These are phyloP conservation scores for Euphorbia tirucalli DNA, from an alignment of 345 rosid genomes.

Conservation along the genomic window DNA sequence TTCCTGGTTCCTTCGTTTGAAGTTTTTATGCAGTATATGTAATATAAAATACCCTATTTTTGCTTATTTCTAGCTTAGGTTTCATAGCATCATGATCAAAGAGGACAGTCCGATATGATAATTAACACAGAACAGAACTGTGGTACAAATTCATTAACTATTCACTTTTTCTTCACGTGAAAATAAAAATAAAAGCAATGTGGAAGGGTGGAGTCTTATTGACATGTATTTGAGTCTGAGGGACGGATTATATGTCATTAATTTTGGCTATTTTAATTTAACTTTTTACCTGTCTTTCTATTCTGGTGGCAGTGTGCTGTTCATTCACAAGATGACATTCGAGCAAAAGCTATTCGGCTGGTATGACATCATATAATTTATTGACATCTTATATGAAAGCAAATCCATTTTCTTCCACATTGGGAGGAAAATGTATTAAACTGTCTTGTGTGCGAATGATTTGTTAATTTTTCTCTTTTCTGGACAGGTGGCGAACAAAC, in stretches of 20 bases:
- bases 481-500: conserved; percentile 91
- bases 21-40: no score
- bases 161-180: background rate
- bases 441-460: conserved; percentile 1
- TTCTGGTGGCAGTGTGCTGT: conserved; percentile 73
- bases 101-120: no score
- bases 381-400: background rate
- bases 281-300: conserved; percentile 27
- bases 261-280: conserved; percentile 9
- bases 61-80: background rate
- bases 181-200: background rate
- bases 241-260: background rate
- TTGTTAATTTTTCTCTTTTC: conserved; percentile 13
- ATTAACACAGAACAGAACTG: background rate
- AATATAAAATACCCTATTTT: no score
- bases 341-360: conserved; percentile 92
- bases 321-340: conserved; percentile 87
- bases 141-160: background rate
- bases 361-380: conserved; percentile 36
- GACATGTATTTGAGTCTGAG: background rate
- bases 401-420: background rate
- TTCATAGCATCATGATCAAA: background rate
- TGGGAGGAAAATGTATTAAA: background rate
- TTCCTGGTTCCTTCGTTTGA: background rate
- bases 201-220: background rate